phyloP scores from a whole-genome alignment of 192 early-diverging fungal genomes.

The Fimicolochytrium jonesii region DNA sequence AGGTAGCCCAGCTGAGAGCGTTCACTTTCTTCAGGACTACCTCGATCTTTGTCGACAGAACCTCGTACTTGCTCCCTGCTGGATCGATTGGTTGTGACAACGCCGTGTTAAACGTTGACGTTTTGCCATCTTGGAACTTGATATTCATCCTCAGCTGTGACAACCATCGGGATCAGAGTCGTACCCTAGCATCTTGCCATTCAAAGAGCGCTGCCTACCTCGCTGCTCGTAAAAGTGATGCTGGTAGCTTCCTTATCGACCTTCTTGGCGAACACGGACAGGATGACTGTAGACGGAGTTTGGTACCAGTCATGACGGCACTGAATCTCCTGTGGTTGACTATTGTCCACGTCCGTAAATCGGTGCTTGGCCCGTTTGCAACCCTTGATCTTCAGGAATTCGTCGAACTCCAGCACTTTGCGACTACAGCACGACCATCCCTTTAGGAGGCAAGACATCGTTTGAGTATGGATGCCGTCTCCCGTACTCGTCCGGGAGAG shows the following conservation, averaged over 20 bases:
- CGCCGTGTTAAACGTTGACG: slow-evolving; percentile 61
- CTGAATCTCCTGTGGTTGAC: slow-evolving; percentile 49
- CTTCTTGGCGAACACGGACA: slow-evolving; percentile 94
- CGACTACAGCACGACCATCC: slow-evolving; percentile 95
- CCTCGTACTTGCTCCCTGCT: slow-evolving; percentile 61
- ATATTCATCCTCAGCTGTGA: slow-evolving; percentile 64
- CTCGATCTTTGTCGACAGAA: slow-evolving; percentile 95
- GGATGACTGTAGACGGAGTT: slow-evolving; percentile 73
- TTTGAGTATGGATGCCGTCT: background rate
- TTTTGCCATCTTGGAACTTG: slow-evolving; percentile 71
- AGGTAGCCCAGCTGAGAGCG: slow-evolving; percentile 76
- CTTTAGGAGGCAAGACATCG: slow-evolving; percentile 1
- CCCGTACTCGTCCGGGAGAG: background rate
- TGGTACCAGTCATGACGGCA: slow-evolving; percentile 96
- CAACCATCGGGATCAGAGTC: too few relatives aligned
- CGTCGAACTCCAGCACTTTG: slow-evolving; percentile 96
- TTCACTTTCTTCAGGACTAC: slow-evolving; percentile 83
- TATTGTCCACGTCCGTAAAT: slow-evolving; percentile 64
- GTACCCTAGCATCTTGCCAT: too few relatives aligned
- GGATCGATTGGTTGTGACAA: slow-evolving; percentile 77
- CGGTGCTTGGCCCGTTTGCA: slow-evolving; percentile 87
- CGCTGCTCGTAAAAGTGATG: slow-evolving; percentile 62
- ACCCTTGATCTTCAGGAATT: slow-evolving; percentile 92
- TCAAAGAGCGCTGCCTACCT: slow-evolving; percentile 32
- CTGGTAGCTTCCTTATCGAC: slow-evolving; percentile 65